Base-by-base conservation (phyloP, 257 asterid genomes). In the Nicotiana tomentosiformis region DNA sequence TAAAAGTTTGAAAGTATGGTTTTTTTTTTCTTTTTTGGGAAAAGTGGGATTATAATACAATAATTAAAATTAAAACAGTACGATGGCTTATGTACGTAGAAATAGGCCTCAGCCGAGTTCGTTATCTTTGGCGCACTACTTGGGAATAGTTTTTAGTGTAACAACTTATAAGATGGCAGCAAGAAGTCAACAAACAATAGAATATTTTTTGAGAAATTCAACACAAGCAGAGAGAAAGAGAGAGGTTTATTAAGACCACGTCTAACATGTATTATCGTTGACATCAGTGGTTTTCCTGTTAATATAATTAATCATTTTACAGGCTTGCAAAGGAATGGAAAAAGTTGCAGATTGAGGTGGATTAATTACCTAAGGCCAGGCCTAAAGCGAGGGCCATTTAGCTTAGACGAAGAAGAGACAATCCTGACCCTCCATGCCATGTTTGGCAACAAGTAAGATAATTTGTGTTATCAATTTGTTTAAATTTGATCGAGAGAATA, bases 281-380 rank as follows among this genome's bases (percentile, higher is more conserved):
- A 83, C 86, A 65, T 77, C 3, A 8, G n/a, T 30, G 1, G 12
- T 74, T 49, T 5, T 51, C 20, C 12, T 51, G n/a, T 81, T 15
- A 4, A 30, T 57, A 35, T 66, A 37, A 69, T 78, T 79, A 43
- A 82, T 16, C 3, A 72, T 6, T 35, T 43, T 87, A 62, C 91
- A 95, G 98, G 97, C 85, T 84, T 95, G 55, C 92, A 93, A n/a
- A 92, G 98, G 77, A 93, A 86, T 80, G 98, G 98, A 30, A 95
- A 95, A 90, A 95, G 98, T 87, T 92, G 98, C 88, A 88, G 98
- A 77, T 83, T 95, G 53, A 89, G 98, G 82, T 95, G 98, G 98
- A 89, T 93, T 84, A 95, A 95, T 85, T 95, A 95, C 78, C 79
- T 95, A 43, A 76, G 98, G 84, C 98, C 98, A 0, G 98, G 98